phyloP scores from a whole-genome alignment of 2,329 filamentous ascomycete genomes.

The Tolypocladium inflatum region DNA sequence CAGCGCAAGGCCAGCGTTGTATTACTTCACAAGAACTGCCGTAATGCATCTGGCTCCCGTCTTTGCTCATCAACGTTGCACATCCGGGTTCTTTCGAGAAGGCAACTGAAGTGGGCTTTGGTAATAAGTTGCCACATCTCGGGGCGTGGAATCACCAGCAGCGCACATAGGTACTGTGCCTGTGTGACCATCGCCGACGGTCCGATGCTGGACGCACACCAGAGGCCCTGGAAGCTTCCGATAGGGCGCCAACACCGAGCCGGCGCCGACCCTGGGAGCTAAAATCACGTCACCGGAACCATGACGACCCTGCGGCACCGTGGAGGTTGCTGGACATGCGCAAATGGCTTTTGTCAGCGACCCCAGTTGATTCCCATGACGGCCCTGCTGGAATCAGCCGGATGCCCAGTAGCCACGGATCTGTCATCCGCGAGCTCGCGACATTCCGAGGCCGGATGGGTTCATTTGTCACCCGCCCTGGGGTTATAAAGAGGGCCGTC shows the following conservation, averaged over 20 bases:
- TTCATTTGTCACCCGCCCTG: not conserved
- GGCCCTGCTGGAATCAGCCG: not conserved
- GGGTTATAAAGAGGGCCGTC: not conserved
- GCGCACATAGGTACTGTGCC: not conserved
- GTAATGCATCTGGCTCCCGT: not conserved
- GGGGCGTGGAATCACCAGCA: not conserved
- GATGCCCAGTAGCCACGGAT: not conserved
- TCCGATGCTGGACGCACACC: not conserved
- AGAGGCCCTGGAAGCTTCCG: not conserved
- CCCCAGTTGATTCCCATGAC: not conserved
- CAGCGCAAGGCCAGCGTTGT: not conserved
- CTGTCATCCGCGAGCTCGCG: not conserved
- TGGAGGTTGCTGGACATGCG: no score
- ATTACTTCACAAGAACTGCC: not conserved
- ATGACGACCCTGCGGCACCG: not conserved
- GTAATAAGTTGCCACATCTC: not conserved
- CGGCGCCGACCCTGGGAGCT: not conserved
- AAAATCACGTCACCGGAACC: not conserved
- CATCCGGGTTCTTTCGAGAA: not conserved
- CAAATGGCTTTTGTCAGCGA: not conserved
- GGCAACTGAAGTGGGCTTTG: not conserved
- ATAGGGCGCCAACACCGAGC: not conserved
- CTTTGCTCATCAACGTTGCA: no score
- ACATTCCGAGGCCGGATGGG: not conserved
- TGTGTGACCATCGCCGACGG: not conserved